A percentile compares a stretch with the other conserved stretches of the same genome.
These are phyloP conservation scores for Mycena maculata DNA, from an alignment of 768 basidiomycete genomes.

Conservation along the genomic window DNA sequence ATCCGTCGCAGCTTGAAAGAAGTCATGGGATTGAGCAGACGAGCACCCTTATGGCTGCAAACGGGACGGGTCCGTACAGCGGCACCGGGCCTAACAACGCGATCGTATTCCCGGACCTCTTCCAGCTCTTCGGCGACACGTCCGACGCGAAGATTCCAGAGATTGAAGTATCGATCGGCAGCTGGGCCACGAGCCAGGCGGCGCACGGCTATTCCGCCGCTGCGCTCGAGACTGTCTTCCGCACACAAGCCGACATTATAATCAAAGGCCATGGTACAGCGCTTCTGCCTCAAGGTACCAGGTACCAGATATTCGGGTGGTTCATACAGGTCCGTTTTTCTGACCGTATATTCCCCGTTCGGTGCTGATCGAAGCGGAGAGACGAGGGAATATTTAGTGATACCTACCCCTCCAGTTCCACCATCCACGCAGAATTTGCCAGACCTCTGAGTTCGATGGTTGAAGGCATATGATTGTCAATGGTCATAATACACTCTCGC, in stretches of 20 bases:
- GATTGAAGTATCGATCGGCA: constrained; percentile 48
- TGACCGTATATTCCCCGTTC: no score
- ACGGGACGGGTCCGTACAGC: constrained; percentile 51
- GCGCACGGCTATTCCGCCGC: constrained; percentile 49
- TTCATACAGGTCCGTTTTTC: no score
- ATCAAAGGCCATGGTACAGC: constrained; percentile 55
- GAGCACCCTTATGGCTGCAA: constrained; percentile 52
- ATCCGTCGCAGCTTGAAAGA: neutral
- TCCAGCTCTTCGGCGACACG: constrained; percentile 55
- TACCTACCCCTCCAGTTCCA: no score
- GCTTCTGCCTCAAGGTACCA: neutral
- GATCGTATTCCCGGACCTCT: constrained; percentile 63
- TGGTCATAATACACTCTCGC: no score
- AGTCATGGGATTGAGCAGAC: constrained; percentile 41
- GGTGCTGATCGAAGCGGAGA: no score
- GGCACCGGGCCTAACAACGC: constrained; percentile 59
- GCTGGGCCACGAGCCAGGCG: constrained; percentile 59
- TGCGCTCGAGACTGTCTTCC: constrained; percentile 56
- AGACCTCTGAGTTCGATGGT: no score
- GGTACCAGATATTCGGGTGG: no score
- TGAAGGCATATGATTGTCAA: no score
- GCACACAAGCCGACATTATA: constrained; percentile 58
- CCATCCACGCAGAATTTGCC: no score
- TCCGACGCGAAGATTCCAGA: constrained; percentile 44
- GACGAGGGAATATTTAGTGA: no score